phyloP scores from a whole-genome alignment of 2,329 filamentous ascomycete genomes.

The Thermomyces lanuginosus region DNA sequence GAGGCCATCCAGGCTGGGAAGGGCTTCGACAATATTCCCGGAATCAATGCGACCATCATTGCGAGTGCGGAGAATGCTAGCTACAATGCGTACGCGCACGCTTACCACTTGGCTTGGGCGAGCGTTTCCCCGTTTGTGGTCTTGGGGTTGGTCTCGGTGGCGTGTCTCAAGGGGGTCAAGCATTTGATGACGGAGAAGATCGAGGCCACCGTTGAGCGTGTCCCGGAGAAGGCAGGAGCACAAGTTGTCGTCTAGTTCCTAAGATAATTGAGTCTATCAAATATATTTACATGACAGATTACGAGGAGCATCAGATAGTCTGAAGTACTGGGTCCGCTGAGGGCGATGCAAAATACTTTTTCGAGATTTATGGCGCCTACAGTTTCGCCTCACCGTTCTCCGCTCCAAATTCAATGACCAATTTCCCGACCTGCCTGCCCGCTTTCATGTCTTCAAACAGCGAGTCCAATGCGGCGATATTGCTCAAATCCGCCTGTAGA shows the following conservation, averaged over 20 bases:
- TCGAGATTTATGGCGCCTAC: constrained; percentile 3
- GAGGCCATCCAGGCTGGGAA: not conserved
- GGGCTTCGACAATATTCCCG: constrained; percentile 14
- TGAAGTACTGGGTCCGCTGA: not conserved
- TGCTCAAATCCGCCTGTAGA: constrained; percentile 51
- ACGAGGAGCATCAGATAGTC: not conserved
- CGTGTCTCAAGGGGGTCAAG: constrained; percentile 32
- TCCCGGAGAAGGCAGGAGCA: not conserved
- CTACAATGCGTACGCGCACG: constrained; percentile 30
- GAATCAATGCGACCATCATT: constrained; percentile 24
- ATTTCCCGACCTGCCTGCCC: constrained; percentile 77
- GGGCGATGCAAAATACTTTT: too few relatives aligned
- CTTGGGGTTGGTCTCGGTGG: constrained; percentile 30
- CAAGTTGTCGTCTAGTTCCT: too few relatives aligned
- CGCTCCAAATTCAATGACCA: constrained; percentile 56
- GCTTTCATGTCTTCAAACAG: constrained; percentile 80
- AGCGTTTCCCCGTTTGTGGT: constrained; percentile 38
- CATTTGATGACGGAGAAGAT: constrained; percentile 40
- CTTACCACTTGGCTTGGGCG: constrained; percentile 35
- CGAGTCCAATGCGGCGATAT: constrained; percentile 60
- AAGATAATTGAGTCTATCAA: not conserved
- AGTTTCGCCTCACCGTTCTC: constrained; percentile 22
- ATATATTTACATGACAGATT: not conserved
- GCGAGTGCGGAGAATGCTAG: constrained; percentile 26
- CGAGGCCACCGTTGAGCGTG: constrained; percentile 15